Evolutionary conservation across 352 stramenopile species (phyloP).

Genomic region (Chrysophaeum taylorii): DNA sequence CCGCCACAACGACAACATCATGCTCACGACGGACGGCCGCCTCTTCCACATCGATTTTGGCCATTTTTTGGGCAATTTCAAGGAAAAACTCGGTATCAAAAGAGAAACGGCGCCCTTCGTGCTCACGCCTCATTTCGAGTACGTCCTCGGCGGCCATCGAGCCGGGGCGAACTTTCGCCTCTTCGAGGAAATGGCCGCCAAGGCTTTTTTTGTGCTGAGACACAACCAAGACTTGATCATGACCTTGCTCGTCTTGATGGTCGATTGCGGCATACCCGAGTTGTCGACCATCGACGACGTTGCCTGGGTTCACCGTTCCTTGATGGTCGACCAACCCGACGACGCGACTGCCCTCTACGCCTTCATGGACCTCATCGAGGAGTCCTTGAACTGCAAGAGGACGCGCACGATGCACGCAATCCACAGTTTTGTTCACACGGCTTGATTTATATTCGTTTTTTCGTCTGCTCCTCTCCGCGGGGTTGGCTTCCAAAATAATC

Average conservation of each 20-base stretch:
- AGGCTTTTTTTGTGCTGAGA: constrained; percentile 35
- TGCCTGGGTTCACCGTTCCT: constrained; percentile 30
- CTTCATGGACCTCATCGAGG: constrained; percentile 33
- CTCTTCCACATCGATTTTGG: constrained; percentile 91
- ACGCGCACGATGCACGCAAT: constrained; percentile 17
- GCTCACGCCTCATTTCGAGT: constrained; percentile 74
- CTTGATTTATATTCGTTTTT: too few relatives aligned
- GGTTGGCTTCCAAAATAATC: too few relatives aligned
- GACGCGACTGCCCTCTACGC: constrained; percentile 27
- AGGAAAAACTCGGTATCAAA: constrained; percentile 80
- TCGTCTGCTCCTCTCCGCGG: too few relatives aligned
- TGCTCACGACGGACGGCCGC: constrained; percentile 75
- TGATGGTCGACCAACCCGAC: constrained; percentile 28
- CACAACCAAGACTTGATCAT: constrained; percentile 34
- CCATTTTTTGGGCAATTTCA: constrained; percentile 88
- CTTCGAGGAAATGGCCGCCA: constrained; percentile 28
- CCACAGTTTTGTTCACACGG: constrained; percentile 20
- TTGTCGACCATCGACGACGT: constrained; percentile 33
- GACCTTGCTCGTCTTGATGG: constrained; percentile 38
- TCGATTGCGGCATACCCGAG: constrained; percentile 36
- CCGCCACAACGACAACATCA: constrained; percentile 86
- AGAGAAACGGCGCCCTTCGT: constrained; percentile 75
- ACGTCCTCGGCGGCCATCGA: constrained; percentile 60
- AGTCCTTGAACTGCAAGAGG: constrained; percentile 17
- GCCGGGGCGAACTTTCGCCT: constrained; percentile 40